These are phyloP conservation scores for Fusarium drepaniforme DNA, from an alignment of 2,329 filamentous ascomycete genomes.

Conservation along the genomic window DNA sequence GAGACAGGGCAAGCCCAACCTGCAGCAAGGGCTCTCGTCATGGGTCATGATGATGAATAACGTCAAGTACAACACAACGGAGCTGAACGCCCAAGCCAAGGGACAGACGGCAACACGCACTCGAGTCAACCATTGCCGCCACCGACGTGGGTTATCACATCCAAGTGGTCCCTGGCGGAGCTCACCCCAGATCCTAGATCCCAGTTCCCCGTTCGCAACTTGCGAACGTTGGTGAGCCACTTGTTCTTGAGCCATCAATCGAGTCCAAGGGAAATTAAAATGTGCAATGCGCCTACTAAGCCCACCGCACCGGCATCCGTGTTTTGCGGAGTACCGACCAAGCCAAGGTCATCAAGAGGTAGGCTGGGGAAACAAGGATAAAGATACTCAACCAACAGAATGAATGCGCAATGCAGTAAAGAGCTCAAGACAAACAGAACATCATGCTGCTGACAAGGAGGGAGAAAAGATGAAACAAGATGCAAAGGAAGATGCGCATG, in stretches of 20 bases:
- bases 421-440: neutral
- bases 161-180: neutral
- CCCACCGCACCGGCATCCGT: constrained; percentile 1
- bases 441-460: neutral
- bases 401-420: neutral
- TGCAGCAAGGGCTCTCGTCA: neutral
- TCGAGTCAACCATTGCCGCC: constrained; percentile 18
- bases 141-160: constrained; percentile 26
- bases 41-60: neutral
- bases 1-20: constrained; percentile 1
- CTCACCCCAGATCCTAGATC: constrained; percentile 13
- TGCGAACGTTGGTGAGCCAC: constrained; percentile 30
- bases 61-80: constrained; percentile 5
- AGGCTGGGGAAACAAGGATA: neutral
- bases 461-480: neutral
- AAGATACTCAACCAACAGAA: neutral
- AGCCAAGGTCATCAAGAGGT: neutral
- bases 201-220: constrained; percentile 32
- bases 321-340: neutral
- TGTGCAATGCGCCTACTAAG: constrained; percentile 1
- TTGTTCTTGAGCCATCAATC: constrained; percentile 5
- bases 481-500: constrained; percentile 26
- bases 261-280: constrained; percentile 1
- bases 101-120: neutral
- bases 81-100: constrained; percentile 10